Base-by-base conservation (phyloP, 2,329 filamentous ascomycete genomes). In the Aspergillus calidoustus region DNA sequence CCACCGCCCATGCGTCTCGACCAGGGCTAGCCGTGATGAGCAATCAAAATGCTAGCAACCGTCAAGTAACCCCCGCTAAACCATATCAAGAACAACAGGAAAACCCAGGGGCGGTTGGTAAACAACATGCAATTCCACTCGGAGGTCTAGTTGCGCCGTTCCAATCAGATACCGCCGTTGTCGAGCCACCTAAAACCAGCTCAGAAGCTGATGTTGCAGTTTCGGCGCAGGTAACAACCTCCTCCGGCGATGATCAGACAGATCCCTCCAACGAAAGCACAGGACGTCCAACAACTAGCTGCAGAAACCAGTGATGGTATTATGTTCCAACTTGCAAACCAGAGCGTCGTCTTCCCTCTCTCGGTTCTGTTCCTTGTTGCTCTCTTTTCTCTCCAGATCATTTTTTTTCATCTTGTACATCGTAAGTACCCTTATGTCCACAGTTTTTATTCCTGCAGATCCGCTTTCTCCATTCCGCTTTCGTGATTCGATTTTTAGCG, bases 241-340 rank as follows among this genome's bases (percentile, higher is more conserved):
- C n/a, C 44, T 25, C 44, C 44, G 44, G 17, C 17, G 7, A 19
- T n/a, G 15, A 30, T 15, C 7, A 38, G 44, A 31, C 25, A 25
- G 23, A 19, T 13, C 9, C 30, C 7, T 31, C 31, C 19, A 8
- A 22, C 8, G 11, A 6, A 52, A 31, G 3, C 17, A 19, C 50
- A 44, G n/a, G 22, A 44, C 19, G 11, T 8, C 31, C 30, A 31
- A 19, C 15, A 9, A 23, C 7, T 38, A 25, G 44, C 17, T 57
- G 55, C 48, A 38, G 38, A n/a, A 13, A 38, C 6, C 55, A 57
- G 55, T 57, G 34, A 57, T 57, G 34, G 51, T 57, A 28, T 23
- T 22, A 25, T 46, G 38, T 44, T 44, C 13, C 9, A 19, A 28
- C 38, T 41, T 53, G 38, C 56, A 31, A 23, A 22, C 41, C 31